Conservation (phyloP, 1,284 basidiomycete genomes). For the Apiotrichum akiyoshidainum region DNA sequence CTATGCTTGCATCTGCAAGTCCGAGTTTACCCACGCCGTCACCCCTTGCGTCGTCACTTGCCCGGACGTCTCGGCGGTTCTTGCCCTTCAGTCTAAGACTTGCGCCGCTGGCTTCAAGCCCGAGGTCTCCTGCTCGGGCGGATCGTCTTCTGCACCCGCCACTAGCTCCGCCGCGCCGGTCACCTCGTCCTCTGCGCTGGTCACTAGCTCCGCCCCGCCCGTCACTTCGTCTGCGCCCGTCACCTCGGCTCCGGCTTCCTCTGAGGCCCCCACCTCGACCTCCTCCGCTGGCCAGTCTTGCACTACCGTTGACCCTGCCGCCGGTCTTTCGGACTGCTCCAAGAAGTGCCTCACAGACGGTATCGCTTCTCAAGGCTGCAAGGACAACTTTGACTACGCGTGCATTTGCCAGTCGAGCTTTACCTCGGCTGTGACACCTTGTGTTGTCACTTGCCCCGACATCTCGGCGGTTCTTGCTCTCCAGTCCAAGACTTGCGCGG, state of each 20-base stretch:
- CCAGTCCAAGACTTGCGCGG: neutral
- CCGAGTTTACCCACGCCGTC: neutral
- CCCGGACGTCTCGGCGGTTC: conserved; percentile 7
- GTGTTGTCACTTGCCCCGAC: conserved; percentile 1
- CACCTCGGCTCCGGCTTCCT: neutral
- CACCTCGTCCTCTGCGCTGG: neutral
- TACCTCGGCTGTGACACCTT: neutral
- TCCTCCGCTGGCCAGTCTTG: neutral
- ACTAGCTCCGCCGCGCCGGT: too few species aligned
- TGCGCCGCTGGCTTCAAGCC: conserved; percentile 3
- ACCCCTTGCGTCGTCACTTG: too few species aligned
- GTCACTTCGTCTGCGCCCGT: neutral
- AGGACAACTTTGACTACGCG: too few species aligned
- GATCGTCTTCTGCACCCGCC: neutral
- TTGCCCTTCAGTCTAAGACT: neutral
- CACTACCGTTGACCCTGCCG: neutral
- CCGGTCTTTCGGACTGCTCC: too few species aligned
- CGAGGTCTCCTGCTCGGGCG: too few species aligned
- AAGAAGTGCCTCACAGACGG: too few species aligned
- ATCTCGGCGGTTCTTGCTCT: conserved; percentile 9
- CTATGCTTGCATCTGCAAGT: too few species aligned
- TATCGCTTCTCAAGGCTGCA: too few species aligned
- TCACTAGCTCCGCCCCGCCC: neutral
- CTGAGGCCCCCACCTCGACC: neutral
- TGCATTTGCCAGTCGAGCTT: too few species aligned